Evolutionary conservation across 192 early-diverging fungal genomes (phyloP).

Genomic region (Backusella circina): DNA sequence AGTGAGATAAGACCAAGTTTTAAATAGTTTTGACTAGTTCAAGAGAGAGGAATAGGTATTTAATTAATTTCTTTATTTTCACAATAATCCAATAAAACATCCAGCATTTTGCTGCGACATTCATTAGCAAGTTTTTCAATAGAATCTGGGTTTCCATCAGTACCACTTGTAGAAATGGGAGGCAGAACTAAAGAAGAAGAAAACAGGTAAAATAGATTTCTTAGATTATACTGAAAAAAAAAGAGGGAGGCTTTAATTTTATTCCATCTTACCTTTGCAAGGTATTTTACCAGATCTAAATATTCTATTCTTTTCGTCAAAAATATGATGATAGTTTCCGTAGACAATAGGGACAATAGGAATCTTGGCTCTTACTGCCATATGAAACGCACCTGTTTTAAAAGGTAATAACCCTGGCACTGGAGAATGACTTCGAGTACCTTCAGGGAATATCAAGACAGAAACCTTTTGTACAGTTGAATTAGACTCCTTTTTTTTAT

Average conservation of each 20-base stretch:
- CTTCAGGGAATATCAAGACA: conserved; percentile 90
- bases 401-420: conserved; percentile 76
- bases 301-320: conserved; percentile 43
- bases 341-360: conserved; percentile 93
- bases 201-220: background rate
- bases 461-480: conserved; percentile 38
- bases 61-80: background rate
- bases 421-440: conserved; percentile 72
- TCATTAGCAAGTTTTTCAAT: conserved; percentile 43
- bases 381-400: conserved; percentile 96
- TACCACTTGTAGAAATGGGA: conserved; percentile 41
- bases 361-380: conserved; percentile 78
- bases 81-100: conserved; percentile 31
- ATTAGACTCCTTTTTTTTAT: background rate
- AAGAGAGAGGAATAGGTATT: background rate
- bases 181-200: conserved; percentile 37
- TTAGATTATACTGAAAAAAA: background rate
- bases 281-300: conserved; percentile 52
- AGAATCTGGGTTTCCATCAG: conserved; percentile 24
- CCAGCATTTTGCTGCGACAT: conserved; percentile 48
- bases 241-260: background rate
- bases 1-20: no score
- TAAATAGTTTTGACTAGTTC: no score
- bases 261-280: conserved; percentile 44
- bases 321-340: conserved; percentile 59